Conservation (phyloP, 805 yeast species). For the Clavispora asparagi region DNA sequence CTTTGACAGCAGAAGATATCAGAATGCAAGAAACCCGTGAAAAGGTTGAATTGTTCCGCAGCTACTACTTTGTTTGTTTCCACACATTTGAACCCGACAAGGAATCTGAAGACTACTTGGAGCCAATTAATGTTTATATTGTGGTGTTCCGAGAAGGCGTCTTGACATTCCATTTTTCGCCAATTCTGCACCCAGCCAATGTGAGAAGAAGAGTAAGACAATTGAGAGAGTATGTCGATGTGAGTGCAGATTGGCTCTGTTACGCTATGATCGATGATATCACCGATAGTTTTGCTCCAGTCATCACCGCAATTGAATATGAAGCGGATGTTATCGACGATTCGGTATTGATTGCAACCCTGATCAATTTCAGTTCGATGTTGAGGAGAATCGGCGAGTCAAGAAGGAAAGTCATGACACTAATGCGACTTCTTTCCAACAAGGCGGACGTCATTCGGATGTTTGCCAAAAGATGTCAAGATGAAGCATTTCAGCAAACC, state of each 20-base stretch:
- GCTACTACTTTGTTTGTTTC: constrained; percentile 92
- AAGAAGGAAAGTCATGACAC: constrained; percentile 85
- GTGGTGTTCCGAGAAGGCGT: constrained; percentile 59
- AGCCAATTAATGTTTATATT: constrained; percentile 65
- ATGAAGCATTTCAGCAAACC: constrained; percentile 38
- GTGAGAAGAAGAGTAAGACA: constrained; percentile 81
- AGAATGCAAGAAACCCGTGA: constrained; percentile 96
- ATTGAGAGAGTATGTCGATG: constrained; percentile 70
- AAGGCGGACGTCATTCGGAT: constrained; percentile 95
- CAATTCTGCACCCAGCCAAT: constrained; percentile 56
- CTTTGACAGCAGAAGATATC: constrained; percentile 96
- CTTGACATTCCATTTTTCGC: constrained; percentile 54
- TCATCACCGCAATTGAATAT: constrained; percentile 67
- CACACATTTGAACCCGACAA: constrained; percentile 88
- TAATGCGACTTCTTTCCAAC: constrained; percentile 83
- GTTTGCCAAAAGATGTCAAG: constrained; percentile 94
- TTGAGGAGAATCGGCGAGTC: constrained; percentile 81
- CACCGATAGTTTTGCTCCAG: constrained; percentile 81
- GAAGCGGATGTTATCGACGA: constrained; percentile 83
- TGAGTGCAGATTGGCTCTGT: constrained; percentile 77
- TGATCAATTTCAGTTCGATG: constrained; percentile 71
- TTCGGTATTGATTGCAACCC: constrained; percentile 76
- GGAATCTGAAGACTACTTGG: constrained; percentile 78
- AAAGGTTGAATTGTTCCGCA: constrained; percentile 86
- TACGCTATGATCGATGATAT: constrained; percentile 80